Evolutionary conservation across 2,329 filamentous ascomycete species (phyloP).

Genomic region (Leptographium lundbergii): DNA sequence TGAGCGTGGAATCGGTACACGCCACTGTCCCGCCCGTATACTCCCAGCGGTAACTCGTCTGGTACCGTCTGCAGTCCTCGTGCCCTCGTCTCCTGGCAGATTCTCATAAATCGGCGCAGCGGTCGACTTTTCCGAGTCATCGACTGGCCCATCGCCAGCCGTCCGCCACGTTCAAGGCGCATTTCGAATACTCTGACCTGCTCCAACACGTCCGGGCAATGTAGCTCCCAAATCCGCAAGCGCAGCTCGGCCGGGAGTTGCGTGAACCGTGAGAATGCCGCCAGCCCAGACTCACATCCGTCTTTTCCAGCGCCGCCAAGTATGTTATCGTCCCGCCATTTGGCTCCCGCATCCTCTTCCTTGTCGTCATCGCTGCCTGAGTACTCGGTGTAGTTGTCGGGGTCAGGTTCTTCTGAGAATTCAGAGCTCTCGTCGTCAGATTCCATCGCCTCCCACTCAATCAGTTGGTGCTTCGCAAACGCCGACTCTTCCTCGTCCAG

Average conservation of each 20-base stretch:
- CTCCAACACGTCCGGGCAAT: conserved; percentile 6
- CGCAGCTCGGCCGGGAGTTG: conserved; percentile 11
- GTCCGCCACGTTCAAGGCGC: background rate
- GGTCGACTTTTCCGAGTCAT: conserved; percentile 1
- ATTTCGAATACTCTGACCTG: conserved; percentile 6
- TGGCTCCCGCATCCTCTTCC: background rate
- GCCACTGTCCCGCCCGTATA: background rate
- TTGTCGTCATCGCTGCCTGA: background rate
- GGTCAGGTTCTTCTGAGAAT: background rate
- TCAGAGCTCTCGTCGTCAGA: background rate
- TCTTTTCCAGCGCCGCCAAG: background rate
- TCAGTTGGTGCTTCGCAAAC: background rate
- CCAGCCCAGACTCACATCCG: background rate
- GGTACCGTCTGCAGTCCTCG: conserved; percentile 7
- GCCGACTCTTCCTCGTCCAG: background rate
- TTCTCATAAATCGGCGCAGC: conserved; percentile 6
- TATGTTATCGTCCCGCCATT: background rate
- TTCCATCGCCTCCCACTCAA: background rate
- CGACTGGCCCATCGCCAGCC: background rate
- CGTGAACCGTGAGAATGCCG: conserved; percentile 6
- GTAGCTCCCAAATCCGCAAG: conserved; percentile 11
- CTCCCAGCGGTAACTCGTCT: conserved; percentile 6
- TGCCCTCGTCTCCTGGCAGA: conserved; percentile 9
- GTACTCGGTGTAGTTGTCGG: background rate
- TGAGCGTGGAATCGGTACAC: conserved; percentile 8